phyloP scores from a whole-genome alignment of 2,329 filamentous ascomycete genomes.

The Emergomyces orientalis region DNA sequence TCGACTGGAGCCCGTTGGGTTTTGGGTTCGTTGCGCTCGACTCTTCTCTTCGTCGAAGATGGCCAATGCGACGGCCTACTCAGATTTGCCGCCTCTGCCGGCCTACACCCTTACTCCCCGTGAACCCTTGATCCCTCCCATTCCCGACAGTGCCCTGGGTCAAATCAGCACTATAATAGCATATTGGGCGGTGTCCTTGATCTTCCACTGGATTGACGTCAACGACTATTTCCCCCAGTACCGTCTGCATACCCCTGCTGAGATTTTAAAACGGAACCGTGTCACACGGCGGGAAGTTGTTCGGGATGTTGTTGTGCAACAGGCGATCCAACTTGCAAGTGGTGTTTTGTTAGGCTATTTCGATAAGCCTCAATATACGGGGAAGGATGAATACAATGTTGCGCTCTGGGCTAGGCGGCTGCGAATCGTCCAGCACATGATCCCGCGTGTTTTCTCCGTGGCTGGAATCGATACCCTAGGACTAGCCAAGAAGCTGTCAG shows the following conservation, averaged over 20 bases:
- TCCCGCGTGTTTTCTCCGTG: slow-evolving; percentile 61
- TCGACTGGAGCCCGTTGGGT: not conserved
- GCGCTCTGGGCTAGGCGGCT: slow-evolving; percentile 82
- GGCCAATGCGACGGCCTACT: slow-evolving; percentile 26
- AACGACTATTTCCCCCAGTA: slow-evolving; percentile 84
- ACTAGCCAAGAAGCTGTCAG: slow-evolving; percentile 65
- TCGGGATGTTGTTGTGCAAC: slow-evolving; percentile 84
- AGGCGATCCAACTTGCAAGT: slow-evolving; percentile 73
- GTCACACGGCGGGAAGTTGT: slow-evolving; percentile 77
- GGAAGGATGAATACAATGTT: slow-evolving; percentile 75
- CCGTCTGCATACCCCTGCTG: slow-evolving; percentile 86
- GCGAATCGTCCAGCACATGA: slow-evolving; percentile 64
- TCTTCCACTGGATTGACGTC: slow-evolving; percentile 81
- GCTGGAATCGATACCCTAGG: slow-evolving; percentile 67
- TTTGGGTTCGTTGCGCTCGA: not conserved
- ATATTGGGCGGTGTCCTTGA: slow-evolving; percentile 78
- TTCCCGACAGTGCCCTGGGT: slow-evolving; percentile 72
- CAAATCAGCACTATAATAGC: slow-evolving; percentile 67
- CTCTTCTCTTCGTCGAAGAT: not conserved
- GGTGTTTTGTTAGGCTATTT: slow-evolving; percentile 58
- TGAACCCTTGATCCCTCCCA: slow-evolving; percentile 62
- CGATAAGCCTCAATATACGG: slow-evolving; percentile 64
- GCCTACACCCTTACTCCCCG: slow-evolving; percentile 64
- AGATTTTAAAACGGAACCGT: slow-evolving; percentile 79
- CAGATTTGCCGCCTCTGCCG: slow-evolving; percentile 72